Conservation (phyloP, 179 eudicot species). For the Heliamphora ciliata region DNA sequence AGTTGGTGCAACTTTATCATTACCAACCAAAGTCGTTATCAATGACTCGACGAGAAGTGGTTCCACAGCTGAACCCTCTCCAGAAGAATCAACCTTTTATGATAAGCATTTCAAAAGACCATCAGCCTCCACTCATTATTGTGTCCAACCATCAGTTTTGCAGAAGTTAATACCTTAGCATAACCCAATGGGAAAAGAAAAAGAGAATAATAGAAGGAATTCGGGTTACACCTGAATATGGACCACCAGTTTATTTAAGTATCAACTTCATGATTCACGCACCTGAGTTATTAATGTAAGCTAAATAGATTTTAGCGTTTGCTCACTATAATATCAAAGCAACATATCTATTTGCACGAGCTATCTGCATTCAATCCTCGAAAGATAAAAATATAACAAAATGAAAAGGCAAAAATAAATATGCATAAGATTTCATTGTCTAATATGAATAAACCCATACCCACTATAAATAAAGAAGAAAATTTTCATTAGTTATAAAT, state of each 20-base stretch:
- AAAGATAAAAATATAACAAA: neutral
- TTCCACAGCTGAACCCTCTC: slow-evolving; percentile 33
- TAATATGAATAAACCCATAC: neutral
- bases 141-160: neutral
- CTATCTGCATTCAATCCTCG: neutral
- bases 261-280: neutral
- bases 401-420: neutral
- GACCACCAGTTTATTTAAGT: slow-evolving; percentile 1
- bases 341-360: neutral
- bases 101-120: neutral
- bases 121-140: slow-evolving; percentile 5
- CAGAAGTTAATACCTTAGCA: neutral
- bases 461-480: too few species aligned
- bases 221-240: slow-evolving; percentile 3
- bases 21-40: slow-evolving; percentile 43
- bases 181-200: neutral
- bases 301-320: neutral
- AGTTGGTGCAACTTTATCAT: slow-evolving; percentile 45
- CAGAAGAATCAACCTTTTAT: slow-evolving; percentile 41
- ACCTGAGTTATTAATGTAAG: neutral
- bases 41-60: slow-evolving; percentile 46
- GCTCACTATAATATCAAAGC: neutral
- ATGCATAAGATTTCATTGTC: neutral
- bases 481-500: too few species aligned
- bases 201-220: neutral